Percentiles rank a stretch among this genome's conserved stretches.
phyloP scores from a whole-genome alignment of 306 rosid species.

The Prunus fruticosa region DNA sequence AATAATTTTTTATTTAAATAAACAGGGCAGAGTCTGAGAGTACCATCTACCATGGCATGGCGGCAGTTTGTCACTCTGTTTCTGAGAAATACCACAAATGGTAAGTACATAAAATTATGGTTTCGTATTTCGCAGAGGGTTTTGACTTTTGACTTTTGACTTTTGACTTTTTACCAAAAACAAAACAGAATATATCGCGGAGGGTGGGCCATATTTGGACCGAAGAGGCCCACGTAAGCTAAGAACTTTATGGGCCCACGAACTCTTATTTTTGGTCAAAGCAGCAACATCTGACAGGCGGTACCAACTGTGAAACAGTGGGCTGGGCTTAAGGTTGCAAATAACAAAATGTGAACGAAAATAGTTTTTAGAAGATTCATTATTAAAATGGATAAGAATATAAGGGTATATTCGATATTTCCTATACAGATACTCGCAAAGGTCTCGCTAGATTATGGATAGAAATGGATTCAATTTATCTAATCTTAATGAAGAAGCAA shows the following conservation, averaged over 20 bases:
- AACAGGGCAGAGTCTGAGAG: no score
- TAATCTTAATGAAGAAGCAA: not conserved
- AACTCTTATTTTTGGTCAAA: not conserved
- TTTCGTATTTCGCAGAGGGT: not conserved
- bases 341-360: not conserved
- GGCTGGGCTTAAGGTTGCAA: not conserved
- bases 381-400: not conserved
- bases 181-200: not conserved
- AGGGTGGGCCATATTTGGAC: no score
- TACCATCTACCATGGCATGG: no score
- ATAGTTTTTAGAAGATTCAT: no score
- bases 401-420: not conserved
- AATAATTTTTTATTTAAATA: no score
- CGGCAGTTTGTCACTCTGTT: no score
- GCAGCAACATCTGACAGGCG: not conserved
- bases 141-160: not conserved
- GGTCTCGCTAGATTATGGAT: not conserved
- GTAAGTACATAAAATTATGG: not conserved
- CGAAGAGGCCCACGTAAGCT: not conserved
- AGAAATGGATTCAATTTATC: not conserved
- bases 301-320: not conserved
- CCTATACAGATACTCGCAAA: not conserved
- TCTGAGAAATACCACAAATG: constrained; percentile 2
- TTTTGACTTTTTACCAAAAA: no score
- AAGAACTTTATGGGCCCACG: not conserved